These are phyloP conservation scores for Tricladium varicosporioides DNA, from an alignment of 2,329 filamentous ascomycete species.

Conservation along the genomic window DNA sequence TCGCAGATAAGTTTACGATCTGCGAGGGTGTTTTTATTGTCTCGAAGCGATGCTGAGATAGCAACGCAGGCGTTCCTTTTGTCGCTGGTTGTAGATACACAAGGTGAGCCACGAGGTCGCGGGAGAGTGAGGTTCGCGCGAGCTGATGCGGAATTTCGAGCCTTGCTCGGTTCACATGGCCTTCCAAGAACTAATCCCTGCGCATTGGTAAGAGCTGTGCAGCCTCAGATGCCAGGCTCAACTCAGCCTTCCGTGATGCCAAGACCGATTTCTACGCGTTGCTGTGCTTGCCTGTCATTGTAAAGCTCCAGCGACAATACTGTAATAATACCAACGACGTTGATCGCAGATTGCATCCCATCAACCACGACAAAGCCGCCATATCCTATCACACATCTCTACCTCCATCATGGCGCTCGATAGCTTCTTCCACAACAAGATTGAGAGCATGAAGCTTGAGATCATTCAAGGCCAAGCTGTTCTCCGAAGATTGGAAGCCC, in stretches of 20 bases:
- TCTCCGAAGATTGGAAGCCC: conserved; percentile 89
- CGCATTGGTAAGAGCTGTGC: too few species aligned
- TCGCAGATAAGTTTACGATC: conserved; percentile 1
- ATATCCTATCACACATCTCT: background rate
- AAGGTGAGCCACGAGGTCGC: background rate
- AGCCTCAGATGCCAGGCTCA: too few species aligned
- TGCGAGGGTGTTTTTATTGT: background rate
- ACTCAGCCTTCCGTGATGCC: too few species aligned
- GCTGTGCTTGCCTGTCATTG: background rate
- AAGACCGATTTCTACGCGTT: background rate
- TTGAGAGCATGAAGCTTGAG: conserved; percentile 99
- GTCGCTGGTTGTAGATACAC: background rate
- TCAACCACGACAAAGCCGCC: background rate
- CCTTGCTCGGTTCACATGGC: too few species aligned
- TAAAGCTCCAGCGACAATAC: background rate
- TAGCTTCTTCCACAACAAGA: conserved; percentile 99
- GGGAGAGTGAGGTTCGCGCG: background rate
- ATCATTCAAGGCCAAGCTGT: conserved; percentile 98
- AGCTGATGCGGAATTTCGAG: background rate
- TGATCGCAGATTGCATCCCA: too few species aligned
- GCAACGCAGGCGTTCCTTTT: background rate
- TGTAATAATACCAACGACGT: background rate
- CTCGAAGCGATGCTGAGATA: background rate
- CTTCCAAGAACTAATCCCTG: too few species aligned
- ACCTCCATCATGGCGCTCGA: conserved; percentile 85